These are phyloP conservation scores for Monilinia vaccinii-corymbosi DNA, from an alignment of 2,329 filamentous ascomycete species.

Conservation along the genomic window DNA sequence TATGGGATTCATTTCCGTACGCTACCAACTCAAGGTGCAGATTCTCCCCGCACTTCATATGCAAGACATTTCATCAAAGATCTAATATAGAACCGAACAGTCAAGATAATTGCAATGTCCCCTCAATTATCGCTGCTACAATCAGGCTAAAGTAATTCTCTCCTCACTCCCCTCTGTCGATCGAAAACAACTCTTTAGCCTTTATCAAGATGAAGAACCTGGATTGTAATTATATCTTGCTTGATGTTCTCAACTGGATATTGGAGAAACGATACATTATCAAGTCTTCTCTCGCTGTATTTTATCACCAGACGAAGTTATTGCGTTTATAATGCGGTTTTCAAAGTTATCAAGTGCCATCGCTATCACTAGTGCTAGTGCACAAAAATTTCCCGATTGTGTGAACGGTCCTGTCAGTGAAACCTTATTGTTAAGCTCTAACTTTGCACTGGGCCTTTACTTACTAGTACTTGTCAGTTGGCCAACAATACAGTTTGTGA, in stretches of 20 bases:
- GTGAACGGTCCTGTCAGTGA: conserved; percentile 34
- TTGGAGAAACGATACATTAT: neutral
- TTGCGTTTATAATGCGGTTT: neutral
- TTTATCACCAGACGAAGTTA: neutral
- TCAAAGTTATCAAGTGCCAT: neutral
- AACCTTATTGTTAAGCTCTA: neutral
- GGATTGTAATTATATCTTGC: neutral
- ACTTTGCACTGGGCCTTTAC: neutral
- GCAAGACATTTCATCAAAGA: neutral
- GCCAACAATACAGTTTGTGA: conserved; percentile 29
- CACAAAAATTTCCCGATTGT: conserved; percentile 40
- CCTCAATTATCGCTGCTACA: too few species aligned
- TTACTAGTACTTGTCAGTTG: conserved; percentile 27
- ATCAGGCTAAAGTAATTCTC: neutral
- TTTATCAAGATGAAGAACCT: neutral
- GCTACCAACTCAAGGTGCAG: neutral
- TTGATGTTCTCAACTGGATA: neutral
- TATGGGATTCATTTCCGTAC: neutral
- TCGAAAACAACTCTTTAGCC: neutral
- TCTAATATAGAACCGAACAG: neutral
- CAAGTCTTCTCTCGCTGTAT: neutral
- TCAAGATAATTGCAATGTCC: neutral
- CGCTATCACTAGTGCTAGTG: neutral
- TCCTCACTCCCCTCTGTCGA: neutral
- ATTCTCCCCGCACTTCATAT: neutral